Percentiles rank a stretch among this genome's conserved stretches.
These are phyloP conservation scores for Acanthamoeba lenticulata DNA, from an alignment of 208 protist species.

Conservation along the genomic window DNA sequence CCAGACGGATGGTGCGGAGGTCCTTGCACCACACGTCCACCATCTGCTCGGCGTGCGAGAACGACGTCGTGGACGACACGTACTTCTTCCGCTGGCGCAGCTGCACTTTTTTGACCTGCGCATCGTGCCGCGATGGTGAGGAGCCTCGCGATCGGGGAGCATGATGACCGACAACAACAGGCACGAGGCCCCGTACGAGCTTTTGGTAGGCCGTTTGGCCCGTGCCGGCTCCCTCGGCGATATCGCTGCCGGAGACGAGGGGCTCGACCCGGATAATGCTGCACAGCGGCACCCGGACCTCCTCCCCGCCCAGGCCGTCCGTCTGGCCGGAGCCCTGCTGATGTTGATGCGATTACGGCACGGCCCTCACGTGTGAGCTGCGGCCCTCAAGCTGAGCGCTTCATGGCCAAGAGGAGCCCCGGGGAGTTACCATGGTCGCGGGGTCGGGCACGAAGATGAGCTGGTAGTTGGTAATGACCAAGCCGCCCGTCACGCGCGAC, in stretches of 20 bases:
- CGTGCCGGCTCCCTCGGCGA: not conserved
- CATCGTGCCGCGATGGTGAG: not conserved
- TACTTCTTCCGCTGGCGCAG: constrained; percentile 15
- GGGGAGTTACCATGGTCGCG: not conserved
- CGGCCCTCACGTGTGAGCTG: too few species aligned
- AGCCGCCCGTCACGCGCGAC: not conserved
- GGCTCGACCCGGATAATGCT: constrained; percentile 1
- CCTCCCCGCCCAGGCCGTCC: not conserved
- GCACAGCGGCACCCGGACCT: not conserved
- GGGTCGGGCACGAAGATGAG: constrained; percentile 16
- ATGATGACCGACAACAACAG: not conserved
- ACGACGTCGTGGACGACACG: not conserved
- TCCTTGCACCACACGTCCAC: constrained; percentile 30
- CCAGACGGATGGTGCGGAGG: not conserved
- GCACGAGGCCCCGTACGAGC: not conserved
- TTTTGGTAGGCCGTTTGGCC: constrained; percentile 13
- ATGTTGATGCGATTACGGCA: too few species aligned
- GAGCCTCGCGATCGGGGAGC: not conserved
- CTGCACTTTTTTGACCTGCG: not conserved
- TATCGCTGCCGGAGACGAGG: not conserved
- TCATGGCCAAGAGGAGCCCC: not conserved
- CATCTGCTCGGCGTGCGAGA: not conserved
- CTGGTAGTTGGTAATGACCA: constrained; percentile 22
- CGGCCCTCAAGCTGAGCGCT: too few species aligned
- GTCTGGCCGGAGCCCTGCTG: not conserved